Conservation (phyloP, 2,329 filamentous ascomycete genomes). For the Aspergillus intermedius region DNA sequence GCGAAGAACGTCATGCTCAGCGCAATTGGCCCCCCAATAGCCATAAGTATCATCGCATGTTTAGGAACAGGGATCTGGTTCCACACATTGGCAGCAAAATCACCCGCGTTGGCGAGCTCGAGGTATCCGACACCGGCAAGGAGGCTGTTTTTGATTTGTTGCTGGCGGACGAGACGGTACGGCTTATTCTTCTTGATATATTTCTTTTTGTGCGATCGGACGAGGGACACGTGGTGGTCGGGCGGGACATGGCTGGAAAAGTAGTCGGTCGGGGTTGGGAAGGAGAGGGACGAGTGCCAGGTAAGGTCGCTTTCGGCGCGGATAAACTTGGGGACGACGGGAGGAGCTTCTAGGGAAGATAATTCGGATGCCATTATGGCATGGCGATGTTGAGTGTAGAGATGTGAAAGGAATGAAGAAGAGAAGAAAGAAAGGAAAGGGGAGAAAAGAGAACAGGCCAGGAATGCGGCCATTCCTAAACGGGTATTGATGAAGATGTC, state of each 20-base stretch:
- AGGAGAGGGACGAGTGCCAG: slow-evolving; percentile 9
- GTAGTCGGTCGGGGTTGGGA: not conserved
- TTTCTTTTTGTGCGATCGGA: not conserved
- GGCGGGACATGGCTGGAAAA: not conserved
- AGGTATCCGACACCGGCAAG: slow-evolving; percentile 44
- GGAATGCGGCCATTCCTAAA: not conserved
- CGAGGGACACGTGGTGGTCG: not conserved
- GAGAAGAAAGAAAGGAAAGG: not conserved
- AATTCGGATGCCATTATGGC: not conserved
- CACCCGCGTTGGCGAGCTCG: slow-evolving; percentile 50
- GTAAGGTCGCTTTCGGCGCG: slow-evolving; percentile 17
- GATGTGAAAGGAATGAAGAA: not conserved
- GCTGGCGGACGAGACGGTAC: slow-evolving; percentile 16
- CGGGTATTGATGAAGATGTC: not conserved
- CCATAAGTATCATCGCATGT: slow-evolving; percentile 48
- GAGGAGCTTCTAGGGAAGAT: slow-evolving; percentile 1
- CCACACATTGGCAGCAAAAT: slow-evolving; percentile 55
- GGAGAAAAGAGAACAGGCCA: not conserved
- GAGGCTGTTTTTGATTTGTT: slow-evolving; percentile 31
- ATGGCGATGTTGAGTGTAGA: not conserved
- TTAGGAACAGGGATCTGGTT: slow-evolving; percentile 46
- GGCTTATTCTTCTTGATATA: slow-evolving; percentile 7
- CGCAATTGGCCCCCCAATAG: slow-evolving; percentile 45
- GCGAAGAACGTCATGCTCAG: slow-evolving; percentile 43
- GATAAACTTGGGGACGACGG: slow-evolving; percentile 12